A percentile compares a stretch with the other conserved stretches of the same genome.
phyloP scores from a whole-genome alignment of 768 basidiomycete genomes.

The Pisolithus albus region DNA sequence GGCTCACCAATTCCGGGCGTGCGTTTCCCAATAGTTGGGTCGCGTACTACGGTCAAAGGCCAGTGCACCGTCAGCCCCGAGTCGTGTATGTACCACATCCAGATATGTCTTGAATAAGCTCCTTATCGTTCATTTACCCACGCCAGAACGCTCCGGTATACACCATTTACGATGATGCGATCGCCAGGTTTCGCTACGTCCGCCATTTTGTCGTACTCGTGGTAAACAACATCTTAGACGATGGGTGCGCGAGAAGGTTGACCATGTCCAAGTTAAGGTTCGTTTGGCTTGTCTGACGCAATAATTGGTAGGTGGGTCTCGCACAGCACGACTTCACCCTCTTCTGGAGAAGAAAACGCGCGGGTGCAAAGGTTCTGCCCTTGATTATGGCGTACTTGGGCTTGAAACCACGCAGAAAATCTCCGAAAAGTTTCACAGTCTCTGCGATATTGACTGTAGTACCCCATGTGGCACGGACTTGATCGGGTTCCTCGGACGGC shows the following conservation, averaged over 20 bases:
- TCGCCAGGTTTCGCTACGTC: constrained; percentile 97
- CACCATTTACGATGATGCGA: constrained; percentile 82
- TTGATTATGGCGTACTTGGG: constrained; percentile 73
- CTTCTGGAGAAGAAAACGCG: constrained; percentile 50
- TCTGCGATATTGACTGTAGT: constrained; percentile 90
- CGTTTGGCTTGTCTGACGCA: constrained; percentile 86
- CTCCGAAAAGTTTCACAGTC: constrained; percentile 83
- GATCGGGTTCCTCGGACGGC: constrained; percentile 69
- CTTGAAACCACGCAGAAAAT: constrained; percentile 89
- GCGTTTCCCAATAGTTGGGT: constrained; percentile 57
- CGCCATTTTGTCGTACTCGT: constrained; percentile 95
- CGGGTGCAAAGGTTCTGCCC: constrained; percentile 48
- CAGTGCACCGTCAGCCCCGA: constrained; percentile 55
- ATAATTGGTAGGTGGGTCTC: constrained; percentile 77
- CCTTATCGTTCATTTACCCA: constrained; percentile 90
- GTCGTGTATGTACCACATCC: constrained; percentile 87
- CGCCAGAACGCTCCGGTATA: constrained; percentile 94
- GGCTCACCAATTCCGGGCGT: constrained; percentile 63
- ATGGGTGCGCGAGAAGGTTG: constrained; percentile 83
- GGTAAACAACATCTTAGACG: constrained; percentile 71
- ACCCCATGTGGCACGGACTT: constrained; percentile 93
- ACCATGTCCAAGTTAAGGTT: constrained; percentile 86
- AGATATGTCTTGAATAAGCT: constrained; percentile 95
- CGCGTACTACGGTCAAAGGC: constrained; percentile 78
- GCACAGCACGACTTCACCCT: constrained; percentile 66